phyloP scores from a whole-genome alignment of 139 green algal genomes.

The Astrephomene gubernaculifera region DNA sequence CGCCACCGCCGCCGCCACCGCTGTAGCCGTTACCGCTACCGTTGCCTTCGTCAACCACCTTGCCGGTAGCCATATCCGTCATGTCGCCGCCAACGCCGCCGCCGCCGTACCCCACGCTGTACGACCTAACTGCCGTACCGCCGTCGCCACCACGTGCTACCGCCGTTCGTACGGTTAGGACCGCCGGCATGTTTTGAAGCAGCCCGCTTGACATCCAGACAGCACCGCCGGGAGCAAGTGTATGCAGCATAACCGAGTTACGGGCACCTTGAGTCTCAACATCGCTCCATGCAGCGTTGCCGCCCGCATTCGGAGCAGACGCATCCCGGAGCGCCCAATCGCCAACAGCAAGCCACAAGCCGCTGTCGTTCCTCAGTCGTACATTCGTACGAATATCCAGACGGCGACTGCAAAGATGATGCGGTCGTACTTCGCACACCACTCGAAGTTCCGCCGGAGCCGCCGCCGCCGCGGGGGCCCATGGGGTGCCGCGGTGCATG shows the following conservation, averaged over 20 bases:
- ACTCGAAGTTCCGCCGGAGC: conserved; percentile 25
- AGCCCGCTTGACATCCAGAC: conserved; percentile 61
- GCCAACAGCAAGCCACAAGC: conserved; percentile 57
- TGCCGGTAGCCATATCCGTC: no score
- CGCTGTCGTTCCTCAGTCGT: conserved; percentile 62
- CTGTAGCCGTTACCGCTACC: neutral
- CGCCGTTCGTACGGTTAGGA: conserved; percentile 27
- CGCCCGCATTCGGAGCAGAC: no score
- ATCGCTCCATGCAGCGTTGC: no score
- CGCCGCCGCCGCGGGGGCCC: neutral
- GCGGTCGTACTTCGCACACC: conserved; percentile 50
- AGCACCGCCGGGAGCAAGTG: conserved; percentile 44
- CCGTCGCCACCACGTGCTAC: neutral
- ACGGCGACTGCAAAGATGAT: conserved; percentile 53
- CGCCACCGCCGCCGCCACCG: neutral
- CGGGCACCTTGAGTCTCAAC: neutral
- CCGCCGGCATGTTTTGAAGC: conserved; percentile 12
- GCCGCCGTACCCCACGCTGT: no score
- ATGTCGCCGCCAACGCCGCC: neutral
- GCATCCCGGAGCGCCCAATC: conserved; percentile 26
- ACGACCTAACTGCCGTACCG: neutral
- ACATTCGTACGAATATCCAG: conserved; percentile 65
- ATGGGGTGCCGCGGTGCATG: no score
- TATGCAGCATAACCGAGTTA: conserved; percentile 33
- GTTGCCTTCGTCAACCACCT: neutral